These are phyloP conservation scores for Aspergillus pseudonomiae DNA, from an alignment of 2,329 filamentous ascomycete species.

Conservation along the genomic window DNA sequence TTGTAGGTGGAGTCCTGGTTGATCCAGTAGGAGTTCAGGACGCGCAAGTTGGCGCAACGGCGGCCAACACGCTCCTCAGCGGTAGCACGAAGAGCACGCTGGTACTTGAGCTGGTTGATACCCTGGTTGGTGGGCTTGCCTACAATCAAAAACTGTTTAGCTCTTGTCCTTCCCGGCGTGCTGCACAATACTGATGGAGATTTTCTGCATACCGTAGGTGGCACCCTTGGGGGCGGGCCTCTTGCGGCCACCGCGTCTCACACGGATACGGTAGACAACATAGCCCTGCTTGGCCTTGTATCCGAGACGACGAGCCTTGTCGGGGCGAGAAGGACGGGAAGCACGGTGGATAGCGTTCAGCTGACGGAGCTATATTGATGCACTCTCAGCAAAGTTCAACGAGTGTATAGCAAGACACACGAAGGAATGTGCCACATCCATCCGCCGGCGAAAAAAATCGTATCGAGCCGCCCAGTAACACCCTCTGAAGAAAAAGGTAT, in stretches of 20 bases:
- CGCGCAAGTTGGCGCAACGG: conserved; percentile 97
- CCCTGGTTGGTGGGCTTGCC: conserved; percentile 99
- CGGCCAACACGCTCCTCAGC: conserved; percentile 99
- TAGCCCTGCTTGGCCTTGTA: conserved; percentile 99
- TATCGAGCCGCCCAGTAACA: conserved; percentile 37
- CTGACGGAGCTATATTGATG: conserved; percentile 99
- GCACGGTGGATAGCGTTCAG: conserved; percentile 99
- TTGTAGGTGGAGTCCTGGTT: conserved; percentile 99
- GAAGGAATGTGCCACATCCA: conserved; percentile 51
- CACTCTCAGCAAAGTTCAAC: conserved; percentile 99
- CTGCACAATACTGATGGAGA: conserved; percentile 5
- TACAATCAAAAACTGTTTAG: conserved; percentile 47
- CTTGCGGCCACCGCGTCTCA: conserved; percentile 99
- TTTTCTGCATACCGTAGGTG: conserved; percentile 78
- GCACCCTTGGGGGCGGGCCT: conserved; percentile 94
- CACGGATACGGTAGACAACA: conserved; percentile 99
- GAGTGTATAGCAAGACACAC: conserved; percentile 87
- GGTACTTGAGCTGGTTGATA: conserved; percentile 99
- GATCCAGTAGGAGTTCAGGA: conserved; percentile 99
- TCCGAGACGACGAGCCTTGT: conserved; percentile 99
- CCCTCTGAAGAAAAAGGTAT: conserved; percentile 30
- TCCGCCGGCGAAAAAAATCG: conserved; percentile 36
- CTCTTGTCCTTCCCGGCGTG: conserved; percentile 27
- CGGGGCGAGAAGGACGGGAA: conserved; percentile 94
- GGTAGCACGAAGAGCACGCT: conserved; percentile 95